phyloP scores from a whole-genome alignment of 805 yeast genomes.

The Zygosaccharomyces rouxii region DNA sequence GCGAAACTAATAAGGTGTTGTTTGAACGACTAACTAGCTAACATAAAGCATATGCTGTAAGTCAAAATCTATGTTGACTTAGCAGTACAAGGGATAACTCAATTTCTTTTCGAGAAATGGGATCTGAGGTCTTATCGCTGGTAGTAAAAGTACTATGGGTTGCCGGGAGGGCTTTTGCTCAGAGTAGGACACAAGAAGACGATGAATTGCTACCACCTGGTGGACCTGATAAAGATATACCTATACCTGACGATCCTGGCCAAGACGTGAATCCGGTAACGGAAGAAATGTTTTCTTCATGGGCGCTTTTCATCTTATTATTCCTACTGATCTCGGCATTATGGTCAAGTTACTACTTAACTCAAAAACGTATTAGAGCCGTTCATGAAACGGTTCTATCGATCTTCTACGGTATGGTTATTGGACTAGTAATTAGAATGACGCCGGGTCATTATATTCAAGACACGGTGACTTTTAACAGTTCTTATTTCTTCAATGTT shows the following conservation, averaged over 20 bases:
- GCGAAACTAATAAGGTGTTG: not conserved
- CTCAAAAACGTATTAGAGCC: slow-evolving; percentile 86
- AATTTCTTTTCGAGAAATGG: slow-evolving; percentile 1
- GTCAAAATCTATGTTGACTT: not conserved
- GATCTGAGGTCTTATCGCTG: slow-evolving; percentile 3
- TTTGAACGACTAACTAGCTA: not conserved
- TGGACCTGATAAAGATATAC: slow-evolving; percentile 29
- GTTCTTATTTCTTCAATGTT: slow-evolving; percentile 89
- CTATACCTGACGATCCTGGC: slow-evolving; percentile 50
- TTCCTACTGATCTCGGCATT: slow-evolving; percentile 79
- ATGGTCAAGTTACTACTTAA: slow-evolving; percentile 92
- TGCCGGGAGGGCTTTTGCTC: slow-evolving; percentile 12
- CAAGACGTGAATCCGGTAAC: slow-evolving; percentile 75
- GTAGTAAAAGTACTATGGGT: slow-evolving; percentile 14
- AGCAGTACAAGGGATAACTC: not conserved
- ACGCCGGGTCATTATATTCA: slow-evolving; percentile 97
- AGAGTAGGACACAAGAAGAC: slow-evolving; percentile 33
- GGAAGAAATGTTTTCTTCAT: slow-evolving; percentile 92
- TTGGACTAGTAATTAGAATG: slow-evolving; percentile 83
- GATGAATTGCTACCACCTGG: slow-evolving; percentile 38
- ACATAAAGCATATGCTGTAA: not conserved
- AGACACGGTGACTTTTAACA: slow-evolving; percentile 92
- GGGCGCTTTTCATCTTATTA: slow-evolving; percentile 90
- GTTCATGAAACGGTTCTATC: slow-evolving; percentile 97
- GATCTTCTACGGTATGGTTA: slow-evolving; percentile 94